A percentile compares a stretch with the other conserved stretches of the same genome.
phyloP scores from a whole-genome alignment of 768 basidiomycete species.

The Imleria badia region DNA sequence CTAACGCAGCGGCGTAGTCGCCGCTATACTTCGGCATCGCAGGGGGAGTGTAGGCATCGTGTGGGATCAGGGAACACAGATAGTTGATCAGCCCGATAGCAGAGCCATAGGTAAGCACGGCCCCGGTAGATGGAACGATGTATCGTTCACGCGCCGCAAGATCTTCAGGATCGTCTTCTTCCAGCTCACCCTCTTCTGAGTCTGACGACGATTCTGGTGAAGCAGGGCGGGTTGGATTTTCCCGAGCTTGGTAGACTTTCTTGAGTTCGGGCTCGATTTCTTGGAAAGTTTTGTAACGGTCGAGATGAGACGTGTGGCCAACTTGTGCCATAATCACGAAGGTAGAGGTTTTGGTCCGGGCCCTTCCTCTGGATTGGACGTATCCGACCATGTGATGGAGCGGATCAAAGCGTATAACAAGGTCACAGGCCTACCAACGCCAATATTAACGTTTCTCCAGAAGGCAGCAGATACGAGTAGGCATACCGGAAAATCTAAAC shows the following conservation, averaged over 20 bases:
- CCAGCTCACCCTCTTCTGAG: conserved; percentile 36
- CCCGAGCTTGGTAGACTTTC: conserved; percentile 56
- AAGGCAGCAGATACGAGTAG: not conserved
- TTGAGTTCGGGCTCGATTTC: conserved; percentile 65
- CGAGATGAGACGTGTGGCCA: conserved; percentile 51
- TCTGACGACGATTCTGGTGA: conserved; percentile 28
- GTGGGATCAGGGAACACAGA: conserved; percentile 76
- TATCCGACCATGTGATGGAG: conserved; percentile 84
- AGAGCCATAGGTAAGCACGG: conserved; percentile 76
- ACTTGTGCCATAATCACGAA: conserved; percentile 81
- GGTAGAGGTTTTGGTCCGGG: conserved; percentile 70
- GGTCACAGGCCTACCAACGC: conserved; percentile 71
- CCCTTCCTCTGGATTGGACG: conserved; percentile 86
- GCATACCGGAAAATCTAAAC: conserved; percentile 81
- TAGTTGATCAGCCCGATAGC: conserved; percentile 69
- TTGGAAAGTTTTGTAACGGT: conserved; percentile 57
- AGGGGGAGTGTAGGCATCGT: conserved; percentile 63
- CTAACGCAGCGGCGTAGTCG: conserved; percentile 56
- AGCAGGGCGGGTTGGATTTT: conserved; percentile 31
- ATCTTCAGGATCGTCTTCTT: conserved; percentile 54
- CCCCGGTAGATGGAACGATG: conserved; percentile 69
- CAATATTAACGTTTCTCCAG: not conserved
- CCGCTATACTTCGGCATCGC: conserved; percentile 62
- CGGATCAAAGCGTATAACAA: conserved; percentile 83
- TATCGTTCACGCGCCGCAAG: conserved; percentile 69